Evolutionary conservation across 2,329 filamentous ascomycete species (phyloP).

Genomic region (Biscogniauxia marginata): DNA sequence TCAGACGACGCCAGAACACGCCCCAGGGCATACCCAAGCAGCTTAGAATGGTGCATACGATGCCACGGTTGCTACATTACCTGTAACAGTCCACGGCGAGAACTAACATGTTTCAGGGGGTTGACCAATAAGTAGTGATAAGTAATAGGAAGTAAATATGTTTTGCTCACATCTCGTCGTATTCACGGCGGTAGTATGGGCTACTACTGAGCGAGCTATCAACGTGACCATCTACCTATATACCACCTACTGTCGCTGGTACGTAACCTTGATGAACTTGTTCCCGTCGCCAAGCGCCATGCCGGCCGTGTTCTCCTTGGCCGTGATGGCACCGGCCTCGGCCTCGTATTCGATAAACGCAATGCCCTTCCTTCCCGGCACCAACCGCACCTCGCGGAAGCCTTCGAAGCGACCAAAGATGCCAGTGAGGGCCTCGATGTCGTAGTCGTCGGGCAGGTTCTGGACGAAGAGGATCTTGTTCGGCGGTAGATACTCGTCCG

Average conservation of each 20-base stretch:
- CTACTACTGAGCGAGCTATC: not conserved
- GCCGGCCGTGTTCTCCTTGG: constrained; percentile 89
- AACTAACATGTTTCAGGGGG: too few relatives aligned
- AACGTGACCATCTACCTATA: constrained; percentile 1
- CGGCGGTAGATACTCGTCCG: constrained; percentile 96
- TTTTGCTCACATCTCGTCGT: too few relatives aligned
- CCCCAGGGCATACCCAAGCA: too few relatives aligned
- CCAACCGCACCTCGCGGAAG: constrained; percentile 87
- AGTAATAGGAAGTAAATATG: too few relatives aligned
- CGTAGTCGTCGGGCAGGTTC: constrained; percentile 84
- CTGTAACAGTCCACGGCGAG: too few relatives aligned
- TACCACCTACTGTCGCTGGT: constrained; percentile 75
- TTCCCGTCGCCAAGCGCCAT: constrained; percentile 73
- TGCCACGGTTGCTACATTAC: too few relatives aligned
- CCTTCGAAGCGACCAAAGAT: constrained; percentile 91
- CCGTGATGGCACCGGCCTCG: constrained; percentile 84
- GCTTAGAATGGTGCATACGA: too few relatives aligned
- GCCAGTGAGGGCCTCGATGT: constrained; percentile 72
- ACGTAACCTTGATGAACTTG: constrained; percentile 89
- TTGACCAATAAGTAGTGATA: too few relatives aligned
- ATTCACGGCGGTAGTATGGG: not conserved
- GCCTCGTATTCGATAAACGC: constrained; percentile 96
- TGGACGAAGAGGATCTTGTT: constrained; percentile 97
- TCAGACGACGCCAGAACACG: too few relatives aligned
- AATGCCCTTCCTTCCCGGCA: constrained; percentile 82